These are phyloP conservation scores for Alternaria brassicae DNA, from an alignment of 2,329 filamentous ascomycete genomes.

Conservation along the genomic window DNA sequence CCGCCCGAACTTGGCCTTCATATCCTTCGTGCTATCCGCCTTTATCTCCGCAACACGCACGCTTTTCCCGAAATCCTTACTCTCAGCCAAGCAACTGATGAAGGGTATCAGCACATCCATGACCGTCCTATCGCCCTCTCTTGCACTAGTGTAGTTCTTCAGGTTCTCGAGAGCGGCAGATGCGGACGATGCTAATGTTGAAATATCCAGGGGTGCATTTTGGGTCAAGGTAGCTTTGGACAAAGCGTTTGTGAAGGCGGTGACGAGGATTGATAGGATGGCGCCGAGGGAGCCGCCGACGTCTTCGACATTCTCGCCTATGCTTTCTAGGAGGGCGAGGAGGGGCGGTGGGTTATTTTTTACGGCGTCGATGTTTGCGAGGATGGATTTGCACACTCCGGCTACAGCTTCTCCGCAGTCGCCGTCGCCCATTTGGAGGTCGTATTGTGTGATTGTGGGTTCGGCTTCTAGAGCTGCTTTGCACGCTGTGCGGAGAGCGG, in stretches of 20 bases:
- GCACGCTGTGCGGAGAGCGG: slow-evolving; percentile 53
- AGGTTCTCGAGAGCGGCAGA: slow-evolving; percentile 54
- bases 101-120: slow-evolving; percentile 92
- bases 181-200: slow-evolving; percentile 51
- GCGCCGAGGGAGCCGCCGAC: slow-evolving; percentile 79
- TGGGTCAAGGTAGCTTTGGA: slow-evolving; percentile 36
- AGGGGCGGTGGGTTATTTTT: slow-evolving; percentile 59
- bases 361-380: slow-evolving; percentile 59
- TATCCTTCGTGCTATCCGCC: slow-evolving; percentile 82
- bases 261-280: slow-evolving; percentile 85
- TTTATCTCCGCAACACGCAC: slow-evolving; percentile 76
- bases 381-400: slow-evolving; percentile 71
- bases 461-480: slow-evolving; percentile 64
- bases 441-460: slow-evolving; percentile 69
- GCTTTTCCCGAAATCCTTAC: slow-evolving; percentile 71
- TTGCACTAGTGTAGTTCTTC: slow-evolving; percentile 80
- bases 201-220: slow-evolving; percentile 42
- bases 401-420: slow-evolving; percentile 75
- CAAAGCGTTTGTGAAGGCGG: slow-evolving; percentile 67
- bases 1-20: slow-evolving; percentile 86
- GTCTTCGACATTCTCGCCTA: slow-evolving; percentile 68
- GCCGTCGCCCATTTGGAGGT: slow-evolving; percentile 86
- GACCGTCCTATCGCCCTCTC: slow-evolving; percentile 86
- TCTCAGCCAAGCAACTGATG: slow-evolving; percentile 70
- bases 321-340: slow-evolving; percentile 65